Conservation (phyloP, 805 yeast species). For the Cyberlindnera mycetangii region DNA sequence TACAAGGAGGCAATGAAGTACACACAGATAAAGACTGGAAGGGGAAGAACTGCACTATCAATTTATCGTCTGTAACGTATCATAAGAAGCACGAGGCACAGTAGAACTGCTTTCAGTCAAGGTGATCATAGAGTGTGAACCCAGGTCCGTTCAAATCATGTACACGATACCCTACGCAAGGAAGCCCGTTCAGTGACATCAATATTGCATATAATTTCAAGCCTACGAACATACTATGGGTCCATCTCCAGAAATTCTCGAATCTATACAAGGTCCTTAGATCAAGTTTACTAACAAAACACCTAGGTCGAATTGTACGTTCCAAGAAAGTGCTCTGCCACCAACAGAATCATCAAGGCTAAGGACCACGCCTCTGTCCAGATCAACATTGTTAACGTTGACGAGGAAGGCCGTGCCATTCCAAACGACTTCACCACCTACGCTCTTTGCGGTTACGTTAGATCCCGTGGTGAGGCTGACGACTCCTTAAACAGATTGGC, state of each 20-base stretch:
- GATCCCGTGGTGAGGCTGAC: conserved; percentile 99
- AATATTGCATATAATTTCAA: not conserved
- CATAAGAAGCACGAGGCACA: not conserved
- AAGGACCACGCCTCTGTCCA: conserved; percentile 99
- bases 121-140: not conserved
- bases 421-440: conserved; percentile 89
- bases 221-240: not conserved
- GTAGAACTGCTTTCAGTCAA: not conserved
- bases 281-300: conserved; percentile 19
- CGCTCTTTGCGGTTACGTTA: conserved; percentile 96
- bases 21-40: not conserved
- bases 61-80: no score
- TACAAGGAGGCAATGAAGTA: not conserved
- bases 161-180: no score
- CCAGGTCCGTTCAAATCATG: not conserved
- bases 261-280: not conserved
- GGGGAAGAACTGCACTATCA: no score
- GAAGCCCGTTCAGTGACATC: not conserved
- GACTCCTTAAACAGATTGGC: conserved; percentile 99
- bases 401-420: conserved; percentile 92
- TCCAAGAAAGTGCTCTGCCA: conserved; percentile 99
- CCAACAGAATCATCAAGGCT: conserved; percentile 99
- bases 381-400: conserved; percentile 98
- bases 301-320: conserved; percentile 95
- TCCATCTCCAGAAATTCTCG: not conserved